Percentiles rank a stretch among this genome's conserved stretches.
These are phyloP conservation scores for Fusarium pseudonygamai DNA, from an alignment of 2,329 filamentous ascomycete genomes.

Conservation along the genomic window DNA sequence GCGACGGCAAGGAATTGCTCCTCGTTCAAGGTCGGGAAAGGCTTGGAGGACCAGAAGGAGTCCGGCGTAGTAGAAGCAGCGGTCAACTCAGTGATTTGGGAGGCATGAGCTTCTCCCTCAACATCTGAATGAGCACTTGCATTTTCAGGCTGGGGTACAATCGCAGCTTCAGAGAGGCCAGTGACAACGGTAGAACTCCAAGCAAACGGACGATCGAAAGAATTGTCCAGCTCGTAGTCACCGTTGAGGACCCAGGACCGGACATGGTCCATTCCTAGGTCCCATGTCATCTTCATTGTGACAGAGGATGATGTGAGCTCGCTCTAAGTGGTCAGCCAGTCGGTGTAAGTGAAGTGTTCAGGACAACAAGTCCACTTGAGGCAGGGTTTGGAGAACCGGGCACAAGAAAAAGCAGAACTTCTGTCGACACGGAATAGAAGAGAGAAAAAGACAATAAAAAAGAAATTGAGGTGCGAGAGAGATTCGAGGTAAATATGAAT, in stretches of 20 bases:
- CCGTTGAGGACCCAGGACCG: conserved; percentile 42
- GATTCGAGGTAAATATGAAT: conserved; percentile 17
- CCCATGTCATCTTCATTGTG: conserved; percentile 43
- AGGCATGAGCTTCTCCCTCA: conserved; percentile 9
- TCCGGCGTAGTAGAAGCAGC: conserved; percentile 19
- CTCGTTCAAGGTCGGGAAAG: conserved; percentile 5
- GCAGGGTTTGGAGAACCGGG: neutral
- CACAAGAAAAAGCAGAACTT: neutral
- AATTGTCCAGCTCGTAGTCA: conserved; percentile 32
- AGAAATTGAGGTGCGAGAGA: conserved; percentile 15
- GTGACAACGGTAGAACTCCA: conserved; percentile 42
- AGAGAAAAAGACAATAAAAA: conserved; percentile 8
- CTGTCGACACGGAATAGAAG: neutral
- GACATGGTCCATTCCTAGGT: conserved; percentile 43
- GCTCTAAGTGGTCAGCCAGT: conserved; percentile 8
- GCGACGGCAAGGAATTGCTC: conserved; percentile 23
- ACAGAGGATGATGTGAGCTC: conserved; percentile 7
- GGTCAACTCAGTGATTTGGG: conserved; percentile 17
- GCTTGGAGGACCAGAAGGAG: conserved; percentile 12
- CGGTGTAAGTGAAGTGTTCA: conserved; percentile 15
- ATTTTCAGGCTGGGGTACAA: conserved; percentile 28
- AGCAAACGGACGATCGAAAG: conserved; percentile 34
- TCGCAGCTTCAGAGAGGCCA: conserved; percentile 38
- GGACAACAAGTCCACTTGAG: neutral
- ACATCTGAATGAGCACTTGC: conserved; percentile 33